A percentile compares a stretch with the other conserved stretches of the same genome.
Conservation (phyloP, 2,329 filamentous ascomycete species). For the Ascochyta koolunga region DNA sequence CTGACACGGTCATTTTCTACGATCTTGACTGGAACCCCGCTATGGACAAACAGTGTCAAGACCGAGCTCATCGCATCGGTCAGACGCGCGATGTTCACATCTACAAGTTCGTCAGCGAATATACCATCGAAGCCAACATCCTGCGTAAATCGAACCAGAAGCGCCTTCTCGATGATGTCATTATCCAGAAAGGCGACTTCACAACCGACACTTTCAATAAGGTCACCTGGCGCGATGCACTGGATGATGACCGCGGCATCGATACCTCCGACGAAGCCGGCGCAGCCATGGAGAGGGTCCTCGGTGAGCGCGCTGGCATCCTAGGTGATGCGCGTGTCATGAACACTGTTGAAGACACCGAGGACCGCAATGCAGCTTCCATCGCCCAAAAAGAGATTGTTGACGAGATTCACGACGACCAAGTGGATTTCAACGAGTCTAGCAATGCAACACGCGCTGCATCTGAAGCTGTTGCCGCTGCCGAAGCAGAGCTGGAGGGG, state of each 20-base stretch:
- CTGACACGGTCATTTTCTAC: slow-evolving; percentile 98
- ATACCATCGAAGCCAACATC: slow-evolving; percentile 96
- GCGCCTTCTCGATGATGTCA: slow-evolving; percentile 95
- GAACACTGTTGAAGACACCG: slow-evolving; percentile 88
- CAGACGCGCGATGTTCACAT: slow-evolving; percentile 98
- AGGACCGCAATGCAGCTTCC: slow-evolving; percentile 87
- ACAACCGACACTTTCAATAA: slow-evolving; percentile 96
- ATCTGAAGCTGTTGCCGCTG: slow-evolving; percentile 22
- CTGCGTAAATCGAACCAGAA: slow-evolving; percentile 96
- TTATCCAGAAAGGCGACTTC: slow-evolving; percentile 97
- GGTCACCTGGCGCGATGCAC: slow-evolving; percentile 70
- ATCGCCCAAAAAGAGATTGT: slow-evolving; percentile 87
- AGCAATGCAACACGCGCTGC: slow-evolving; percentile 34
- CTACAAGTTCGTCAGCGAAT: slow-evolving; percentile 69
- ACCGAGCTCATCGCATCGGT: slow-evolving; percentile 94
- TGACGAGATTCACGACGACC: slow-evolving; percentile 57
- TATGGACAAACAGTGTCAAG: slow-evolving; percentile 99
- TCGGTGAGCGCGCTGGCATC: slow-evolving; percentile 70
- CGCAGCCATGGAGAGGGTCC: slow-evolving; percentile 83
- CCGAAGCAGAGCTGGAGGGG: slow-evolving; percentile 23
- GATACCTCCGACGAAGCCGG: slow-evolving; percentile 68
- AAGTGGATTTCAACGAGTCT: slow-evolving; percentile 49
- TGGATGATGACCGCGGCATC: slow-evolving; percentile 56
- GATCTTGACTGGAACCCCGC: slow-evolving; percentile 99
- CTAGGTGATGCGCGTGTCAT: slow-evolving; percentile 67